Base-by-base conservation (phyloP, 148 eudicot genomes). In the Nyssa sinensis region DNA sequence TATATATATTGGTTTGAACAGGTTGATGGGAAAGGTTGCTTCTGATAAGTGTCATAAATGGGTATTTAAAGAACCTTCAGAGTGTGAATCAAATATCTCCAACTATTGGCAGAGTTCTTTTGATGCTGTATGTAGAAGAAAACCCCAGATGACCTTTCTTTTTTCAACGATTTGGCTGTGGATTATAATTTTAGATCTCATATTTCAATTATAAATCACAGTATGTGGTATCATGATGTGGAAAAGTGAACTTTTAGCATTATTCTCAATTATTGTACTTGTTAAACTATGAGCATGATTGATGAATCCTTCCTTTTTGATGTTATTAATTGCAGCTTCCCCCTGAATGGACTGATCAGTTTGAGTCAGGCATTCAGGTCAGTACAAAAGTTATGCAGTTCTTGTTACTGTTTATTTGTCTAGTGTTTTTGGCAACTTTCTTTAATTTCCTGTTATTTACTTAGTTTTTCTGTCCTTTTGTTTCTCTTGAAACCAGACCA, bases 21-120 rank as follows among this genome's bases (percentile, higher is more conserved):
- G 98, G 84, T 87, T 95, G 80, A 95, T 95, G 98, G 98, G 98
- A 73, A 95, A 92, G 78, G 98, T 95, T 78, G 98, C 98, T 83
- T 95, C 98, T 74, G 98, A 95, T 90, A 95, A 95, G 86, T 95
- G 98, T 79, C 98, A 95, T 83, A 95, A 95, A 81, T 95, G 98
- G 98, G 98, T 95, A 12, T 95, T 95, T 89, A 95, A 95, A 84
- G 98, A 95, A 78, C 98, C 98, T 75, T 81, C 97, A 25, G 98
- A 92, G 83, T 83, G 89, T 84, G 98, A 95, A 75, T 93, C 93
- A 73, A 95, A 95, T 70, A 89, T 88, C 37, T 87, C 98, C 59
- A 95, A 95, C 75, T 95, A 90, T 81, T 95, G 97, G 98, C 97
- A 92, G 84, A 95, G 97, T 73, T 95, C 98, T 30, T 95, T 95